A percentile compares a stretch with the other conserved stretches of the same genome.
phyloP scores from a whole-genome alignment of 768 basidiomycete genomes.

The Pleurotus pulmonarius region DNA sequence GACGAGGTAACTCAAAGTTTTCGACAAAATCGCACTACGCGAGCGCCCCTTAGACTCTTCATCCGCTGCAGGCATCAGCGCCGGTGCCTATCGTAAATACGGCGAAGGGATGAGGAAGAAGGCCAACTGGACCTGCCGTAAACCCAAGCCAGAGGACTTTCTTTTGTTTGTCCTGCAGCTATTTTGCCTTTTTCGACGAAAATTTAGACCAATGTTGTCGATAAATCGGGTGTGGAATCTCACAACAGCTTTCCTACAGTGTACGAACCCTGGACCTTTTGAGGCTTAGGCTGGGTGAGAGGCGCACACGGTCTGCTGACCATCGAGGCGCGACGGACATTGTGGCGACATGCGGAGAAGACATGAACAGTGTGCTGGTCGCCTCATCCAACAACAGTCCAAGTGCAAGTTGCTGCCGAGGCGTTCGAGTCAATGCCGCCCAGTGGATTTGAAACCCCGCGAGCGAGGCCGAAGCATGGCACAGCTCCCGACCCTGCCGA shows the following conservation, averaged over 20 bases:
- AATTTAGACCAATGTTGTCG: not conserved
- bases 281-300: not conserved
- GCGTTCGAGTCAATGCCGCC: no score
- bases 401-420: no score
- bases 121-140: not conserved
- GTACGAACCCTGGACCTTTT: constrained; percentile 3
- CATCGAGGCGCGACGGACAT: no score
- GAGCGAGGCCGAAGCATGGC: not conserved
- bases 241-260: constrained; percentile 2
- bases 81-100: not conserved
- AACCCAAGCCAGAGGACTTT: not conserved
- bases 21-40: no score
- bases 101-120: not conserved
- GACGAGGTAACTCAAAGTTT: no score
- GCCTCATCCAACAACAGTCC: not conserved
- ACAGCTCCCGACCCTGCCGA: not conserved
- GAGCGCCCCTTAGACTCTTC: no score
- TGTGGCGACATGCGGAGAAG: no score
- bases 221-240: constrained; percentile 6
- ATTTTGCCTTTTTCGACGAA: not conserved
- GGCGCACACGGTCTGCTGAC: not conserved
- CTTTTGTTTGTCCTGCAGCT: not conserved
- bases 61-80: no score
- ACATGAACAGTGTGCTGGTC: not conserved
- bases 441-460: not conserved